Evolutionary conservation across 495 filamentous ascomycete species (phyloP).

Genomic region (Penicillium malachiteum): DNA sequence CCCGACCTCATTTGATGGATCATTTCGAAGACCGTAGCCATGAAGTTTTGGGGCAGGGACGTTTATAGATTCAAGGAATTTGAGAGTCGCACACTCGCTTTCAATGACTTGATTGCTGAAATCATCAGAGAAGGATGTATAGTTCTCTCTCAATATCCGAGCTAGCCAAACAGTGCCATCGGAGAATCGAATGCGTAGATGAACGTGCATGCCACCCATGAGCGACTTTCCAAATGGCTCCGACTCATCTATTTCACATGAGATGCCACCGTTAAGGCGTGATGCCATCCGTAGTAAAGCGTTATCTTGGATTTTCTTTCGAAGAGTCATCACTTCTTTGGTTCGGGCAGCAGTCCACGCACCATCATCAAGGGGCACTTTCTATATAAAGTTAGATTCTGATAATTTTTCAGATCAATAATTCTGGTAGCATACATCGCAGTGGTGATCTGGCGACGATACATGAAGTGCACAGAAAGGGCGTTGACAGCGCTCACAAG

Average conservation of each 20-base stretch:
- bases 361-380: too few relatives aligned
- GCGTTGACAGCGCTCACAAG: too few relatives aligned
- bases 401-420: too few relatives aligned
- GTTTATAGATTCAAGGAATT: slow-evolving; percentile 11
- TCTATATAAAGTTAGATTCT: too few relatives aligned
- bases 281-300: too few relatives aligned
- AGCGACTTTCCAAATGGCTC: slow-evolving; percentile 10
- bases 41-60: slow-evolving; percentile 15
- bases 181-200: slow-evolving; percentile 11
- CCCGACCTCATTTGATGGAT: slow-evolving; percentile 14
- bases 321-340: too few relatives aligned
- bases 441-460: too few relatives aligned
- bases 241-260: neutral
- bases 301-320: too few relatives aligned
- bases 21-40: slow-evolving; percentile 13
- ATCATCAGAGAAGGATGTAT: slow-evolving; percentile 16
- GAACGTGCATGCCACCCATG: slow-evolving; percentile 19
- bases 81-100: slow-evolving; percentile 24
- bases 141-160: slow-evolving; percentile 3
- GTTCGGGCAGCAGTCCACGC: too few relatives aligned
- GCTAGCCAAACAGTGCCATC: slow-evolving; percentile 17
- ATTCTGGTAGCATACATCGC: too few relatives aligned
- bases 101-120: slow-evolving; percentile 16
- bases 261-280: neutral
- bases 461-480: too few relatives aligned